Percentiles rank a stretch among this genome's conserved stretches.
Evolutionary conservation across 805 yeast species (phyloP).

Genomic region (Barnettozyma pratensis): DNA sequence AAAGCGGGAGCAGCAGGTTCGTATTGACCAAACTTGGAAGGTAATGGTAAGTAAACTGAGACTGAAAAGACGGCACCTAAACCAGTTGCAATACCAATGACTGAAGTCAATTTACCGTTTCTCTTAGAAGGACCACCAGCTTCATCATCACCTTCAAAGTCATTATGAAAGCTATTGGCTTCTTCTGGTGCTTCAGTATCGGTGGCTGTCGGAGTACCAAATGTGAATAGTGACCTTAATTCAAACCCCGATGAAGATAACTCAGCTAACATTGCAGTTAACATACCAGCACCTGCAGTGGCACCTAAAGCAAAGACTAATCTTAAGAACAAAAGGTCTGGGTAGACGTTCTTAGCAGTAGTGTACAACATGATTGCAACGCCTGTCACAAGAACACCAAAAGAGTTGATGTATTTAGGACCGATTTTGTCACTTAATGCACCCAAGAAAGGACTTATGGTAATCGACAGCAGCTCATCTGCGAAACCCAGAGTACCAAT

Average conservation of each 20-base stretch:
- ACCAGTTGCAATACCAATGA: slow-evolving; percentile 59
- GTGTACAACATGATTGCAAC: slow-evolving; percentile 46
- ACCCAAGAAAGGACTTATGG: slow-evolving; percentile 58
- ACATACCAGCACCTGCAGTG: slow-evolving; percentile 46
- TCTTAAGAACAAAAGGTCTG: slow-evolving; percentile 47
- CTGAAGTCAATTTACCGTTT: slow-evolving; percentile 54
- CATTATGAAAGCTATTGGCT: slow-evolving; percentile 2
- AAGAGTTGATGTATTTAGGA: slow-evolving; percentile 44
- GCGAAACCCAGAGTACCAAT: slow-evolving; percentile 47
- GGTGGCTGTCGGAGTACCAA: slow-evolving; percentile 3
- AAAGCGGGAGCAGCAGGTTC: slow-evolving; percentile 41
- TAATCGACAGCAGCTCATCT: slow-evolving; percentile 54
- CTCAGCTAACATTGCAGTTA: slow-evolving; percentile 57
- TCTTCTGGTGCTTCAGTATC: background rate
- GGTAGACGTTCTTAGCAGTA: slow-evolving; percentile 38
- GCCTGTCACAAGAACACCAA: slow-evolving; percentile 46
- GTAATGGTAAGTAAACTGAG: slow-evolving; percentile 48
- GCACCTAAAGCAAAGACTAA: slow-evolving; percentile 59
- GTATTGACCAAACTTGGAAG: slow-evolving; percentile 39
- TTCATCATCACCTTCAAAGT: slow-evolving; percentile 9
- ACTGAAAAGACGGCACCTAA: slow-evolving; percentile 66
- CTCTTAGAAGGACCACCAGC: slow-evolving; percentile 19
- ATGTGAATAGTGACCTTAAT: slow-evolving; percentile 17
- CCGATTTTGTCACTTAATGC: slow-evolving; percentile 60
- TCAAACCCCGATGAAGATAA: slow-evolving; percentile 41